These are phyloP conservation scores for Botrytis sinoallii DNA, from an alignment of 2,329 filamentous ascomycete species.

Conservation along the genomic window DNA sequence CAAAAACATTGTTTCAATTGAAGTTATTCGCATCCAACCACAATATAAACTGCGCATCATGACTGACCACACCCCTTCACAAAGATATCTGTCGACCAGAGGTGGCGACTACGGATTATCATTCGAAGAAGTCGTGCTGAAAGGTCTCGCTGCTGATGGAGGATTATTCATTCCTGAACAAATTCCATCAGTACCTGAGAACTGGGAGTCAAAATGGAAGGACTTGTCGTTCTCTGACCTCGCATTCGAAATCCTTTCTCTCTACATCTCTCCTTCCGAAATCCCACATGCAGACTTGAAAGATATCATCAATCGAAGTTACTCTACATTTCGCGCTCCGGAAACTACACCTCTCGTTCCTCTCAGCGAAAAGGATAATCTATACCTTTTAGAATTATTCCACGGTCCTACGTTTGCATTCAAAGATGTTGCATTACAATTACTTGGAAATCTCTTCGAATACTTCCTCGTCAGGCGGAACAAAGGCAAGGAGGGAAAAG, in stretches of 20 bases:
- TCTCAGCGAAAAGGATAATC: slow-evolving; percentile 66
- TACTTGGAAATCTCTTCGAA: slow-evolving; percentile 93
- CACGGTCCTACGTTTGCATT: slow-evolving; percentile 95
- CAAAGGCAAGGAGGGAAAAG: slow-evolving; percentile 59
- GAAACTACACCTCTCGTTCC: slow-evolving; percentile 77
- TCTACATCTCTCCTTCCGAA: slow-evolving; percentile 82
- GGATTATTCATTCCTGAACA: slow-evolving; percentile 87
- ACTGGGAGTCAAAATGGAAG: slow-evolving; percentile 70
- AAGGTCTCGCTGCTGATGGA: slow-evolving; percentile 81
- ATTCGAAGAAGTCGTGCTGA: slow-evolving; percentile 87
- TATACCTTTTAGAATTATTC: slow-evolving; percentile 90
- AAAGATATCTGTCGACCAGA: slow-evolving; percentile 60
- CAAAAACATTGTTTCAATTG: background rate
- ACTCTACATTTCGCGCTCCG: slow-evolving; percentile 79
- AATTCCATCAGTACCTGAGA: slow-evolving; percentile 61
- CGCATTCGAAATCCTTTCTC: slow-evolving; percentile 78
- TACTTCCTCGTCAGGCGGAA: slow-evolving; percentile 79
- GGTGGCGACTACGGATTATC: slow-evolving; percentile 68
- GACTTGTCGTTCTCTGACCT: slow-evolving; percentile 77
- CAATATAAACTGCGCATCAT: slow-evolving; percentile 5
- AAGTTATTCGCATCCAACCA: background rate
- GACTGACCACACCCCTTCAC: slow-evolving; percentile 47
- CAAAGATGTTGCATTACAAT: slow-evolving; percentile 92
- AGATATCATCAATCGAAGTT: slow-evolving; percentile 78
- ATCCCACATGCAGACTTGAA: slow-evolving; percentile 79